Evolutionary conservation across 2,329 filamentous ascomycete species (phyloP).

Genomic region (Exserohilum rostratum): DNA sequence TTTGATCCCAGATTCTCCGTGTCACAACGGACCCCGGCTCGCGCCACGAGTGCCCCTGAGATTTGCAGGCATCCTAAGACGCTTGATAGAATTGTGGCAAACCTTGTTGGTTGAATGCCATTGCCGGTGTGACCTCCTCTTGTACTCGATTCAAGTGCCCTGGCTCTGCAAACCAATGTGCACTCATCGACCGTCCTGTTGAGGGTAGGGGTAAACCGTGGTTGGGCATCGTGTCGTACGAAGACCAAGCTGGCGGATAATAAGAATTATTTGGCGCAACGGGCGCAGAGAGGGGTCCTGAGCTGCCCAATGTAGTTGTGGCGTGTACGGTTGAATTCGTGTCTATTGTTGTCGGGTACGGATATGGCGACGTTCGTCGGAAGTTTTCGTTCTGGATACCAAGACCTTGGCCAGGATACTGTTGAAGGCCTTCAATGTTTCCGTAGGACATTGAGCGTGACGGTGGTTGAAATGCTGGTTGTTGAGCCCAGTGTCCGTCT

Average conservation of each 20-base stretch:
- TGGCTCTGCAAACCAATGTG: slow-evolving; percentile 43
- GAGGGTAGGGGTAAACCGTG: slow-evolving; percentile 35
- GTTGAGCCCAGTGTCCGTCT: slow-evolving; percentile 39
- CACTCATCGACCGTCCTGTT: slow-evolving; percentile 43
- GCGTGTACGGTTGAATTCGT: slow-evolving; percentile 36
- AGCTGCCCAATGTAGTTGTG: slow-evolving; percentile 34
- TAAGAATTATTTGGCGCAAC: slow-evolving; percentile 39
- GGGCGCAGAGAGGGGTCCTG: slow-evolving; percentile 44
- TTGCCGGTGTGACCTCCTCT: slow-evolving; percentile 42
- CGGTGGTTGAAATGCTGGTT: slow-evolving; percentile 39
- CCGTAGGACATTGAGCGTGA: slow-evolving; percentile 50
- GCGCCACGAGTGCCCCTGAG: not conserved
- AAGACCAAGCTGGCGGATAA: slow-evolving; percentile 41
- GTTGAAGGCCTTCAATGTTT: slow-evolving; percentile 46
- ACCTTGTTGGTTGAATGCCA: slow-evolving; percentile 35
- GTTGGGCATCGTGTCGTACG: slow-evolving; percentile 34
- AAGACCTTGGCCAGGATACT: slow-evolving; percentile 39
- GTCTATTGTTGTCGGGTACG: slow-evolving; percentile 43
- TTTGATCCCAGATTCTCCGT: not conserved
- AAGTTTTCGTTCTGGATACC: slow-evolving; percentile 42
- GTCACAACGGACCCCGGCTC: not conserved
- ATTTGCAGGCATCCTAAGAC: slow-evolving; percentile 16
- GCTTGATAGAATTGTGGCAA: slow-evolving; percentile 42
- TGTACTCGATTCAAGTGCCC: slow-evolving; percentile 44
- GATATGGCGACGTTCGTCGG: slow-evolving; percentile 43